Base-by-base conservation (phyloP, 2,329 filamentous ascomycete species). In the Cadophora sp. region DNA sequence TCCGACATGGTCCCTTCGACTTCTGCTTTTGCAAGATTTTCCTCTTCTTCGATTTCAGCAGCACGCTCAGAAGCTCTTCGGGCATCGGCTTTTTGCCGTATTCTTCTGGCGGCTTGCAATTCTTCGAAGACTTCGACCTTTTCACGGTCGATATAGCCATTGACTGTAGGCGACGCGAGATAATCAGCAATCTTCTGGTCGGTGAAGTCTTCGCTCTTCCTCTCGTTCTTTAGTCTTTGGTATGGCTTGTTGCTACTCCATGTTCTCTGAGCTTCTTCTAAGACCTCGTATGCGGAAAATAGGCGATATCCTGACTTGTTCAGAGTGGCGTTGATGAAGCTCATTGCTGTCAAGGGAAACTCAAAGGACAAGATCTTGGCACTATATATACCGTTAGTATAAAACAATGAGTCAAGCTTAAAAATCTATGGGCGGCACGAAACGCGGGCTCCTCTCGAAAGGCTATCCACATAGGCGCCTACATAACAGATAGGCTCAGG, bases 1-100 rank as follows among this genome's bases (percentile, higher is more conserved):
- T 95, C 92, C 12, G 83, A 79, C 50, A 90, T 81, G 22, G 85
- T 83, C 0, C 89, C 87, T 4, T 81, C 79, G 1, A 74, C 79
- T 68, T 80, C 80, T 26, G 85, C 83, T n/a, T 69, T 68, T 9
- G 74, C 72, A 14, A 82, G 70, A 62, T 87, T 86, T 1, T 73
- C 72, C 31, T 78, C 72, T 68, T 86, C 81, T 24, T 79, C 76
- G 0, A 76, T 78, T 66, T 80, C 80, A 43, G 82, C 81, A 16
- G 71, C 64, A 9, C 76, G 74, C 37, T 83, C 73, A 29, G 84
- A 84, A 1, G 73, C 70, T 11, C 77, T 71, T 65, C 84, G 79
- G 3, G 68, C 69, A 22, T 76, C 71, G 24, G 75, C 75, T 19
- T 73, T 74, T 5, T 69, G 64, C 37, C 72, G 73, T 24, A 81